Evolutionary conservation across 352 stramenopile species (phyloP), one percentile per base, ranked within the genome.

Genomic region (Phytopythium sindhum): DNA sequence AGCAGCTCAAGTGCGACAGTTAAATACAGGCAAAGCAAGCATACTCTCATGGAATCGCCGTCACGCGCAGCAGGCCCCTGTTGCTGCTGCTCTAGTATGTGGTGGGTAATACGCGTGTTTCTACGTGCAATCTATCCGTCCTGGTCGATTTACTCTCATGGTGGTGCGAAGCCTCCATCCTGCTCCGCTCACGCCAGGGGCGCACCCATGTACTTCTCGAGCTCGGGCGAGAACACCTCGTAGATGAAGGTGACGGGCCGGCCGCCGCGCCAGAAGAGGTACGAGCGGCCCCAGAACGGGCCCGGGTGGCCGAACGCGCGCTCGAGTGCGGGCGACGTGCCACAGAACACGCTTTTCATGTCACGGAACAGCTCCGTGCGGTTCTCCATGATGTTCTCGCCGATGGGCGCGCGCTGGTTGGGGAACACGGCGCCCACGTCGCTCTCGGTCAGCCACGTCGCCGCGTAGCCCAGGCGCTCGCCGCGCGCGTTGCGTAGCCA

Each of bases 351-450:
- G 60, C 70, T 85, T 64, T 88, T 88, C 79, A 95, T 93, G 61
- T 95, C 87, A 8, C 87, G 87, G 57, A 90, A 95, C 37, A 95
- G 77, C 69, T 95, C 87, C 2, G 82, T 93, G 69, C 87, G 87
- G 69, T 93, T 84, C 68, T 86, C 74, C 28, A 89, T 57, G 52
- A 95, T 92, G 70, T 91, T 92, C 61, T 86, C 83, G 62, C 87
- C 85, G 42, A 95, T 95, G 9, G 87, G 87, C 61, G 90, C 81
- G 64, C 82, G 84, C 39, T 87, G 82, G 77, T 95, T 83, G 60
- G 85, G 85, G 61, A 91, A 91, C 12, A 93, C 77, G n/a, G 70
- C 63, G n/a, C 73, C 77, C 23, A 94, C 84, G 63, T 93, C 83
- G 14, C 66, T 61, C 37, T 79, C 74, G 29, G 80, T 73, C 48